Evolutionary conservation across 495 filamentous ascomycete species (phyloP).

Genomic region (Annulohypoxylon bovei): DNA sequence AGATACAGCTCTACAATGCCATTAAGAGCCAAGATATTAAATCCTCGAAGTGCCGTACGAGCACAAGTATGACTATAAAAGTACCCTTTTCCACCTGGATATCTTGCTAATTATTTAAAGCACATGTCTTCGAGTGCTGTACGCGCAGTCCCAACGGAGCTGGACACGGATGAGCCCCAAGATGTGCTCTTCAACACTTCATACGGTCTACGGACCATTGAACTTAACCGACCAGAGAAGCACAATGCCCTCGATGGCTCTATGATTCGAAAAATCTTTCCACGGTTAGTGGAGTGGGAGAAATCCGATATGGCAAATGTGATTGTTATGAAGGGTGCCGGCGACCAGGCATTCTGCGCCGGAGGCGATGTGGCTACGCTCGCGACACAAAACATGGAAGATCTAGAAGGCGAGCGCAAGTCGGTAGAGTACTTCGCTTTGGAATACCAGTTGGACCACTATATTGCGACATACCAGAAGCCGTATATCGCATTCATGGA

Average conservation of each 20-base stretch:
- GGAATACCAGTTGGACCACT: slow-evolving; percentile 94
- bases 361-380: slow-evolving; percentile 89
- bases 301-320: slow-evolving; percentile 94
- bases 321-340: slow-evolving; percentile 89
- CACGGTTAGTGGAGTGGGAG: slow-evolving; percentile 88
- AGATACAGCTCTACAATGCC: slow-evolving; percentile 71
- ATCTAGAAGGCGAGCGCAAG: slow-evolving; percentile 69
- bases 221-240: slow-evolving; percentile 92
- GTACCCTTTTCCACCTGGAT: neutral
- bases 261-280: slow-evolving; percentile 92
- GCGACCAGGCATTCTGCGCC: slow-evolving; percentile 86
- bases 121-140: slow-evolving; percentile 68
- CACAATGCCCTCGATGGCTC: slow-evolving; percentile 90
- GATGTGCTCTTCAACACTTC: slow-evolving; percentile 91
- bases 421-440: slow-evolving; percentile 87
- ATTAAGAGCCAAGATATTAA: slow-evolving; percentile 82
- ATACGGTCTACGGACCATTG: slow-evolving; percentile 90
- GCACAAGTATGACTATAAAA: slow-evolving; percentile 54
- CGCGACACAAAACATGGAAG: slow-evolving; percentile 73
- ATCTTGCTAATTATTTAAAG: slow-evolving; percentile 10
- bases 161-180: slow-evolving; percentile 76
- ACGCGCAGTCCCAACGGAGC: slow-evolving; percentile 56
- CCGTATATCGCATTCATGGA: slow-evolving; percentile 97
- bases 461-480: slow-evolving; percentile 93
- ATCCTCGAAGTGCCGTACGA: slow-evolving; percentile 65